Percentiles rank a stretch among this genome's conserved stretches.
phyloP scores from a whole-genome alignment of 148 eudicot species.

The Cornus kousa region DNA sequence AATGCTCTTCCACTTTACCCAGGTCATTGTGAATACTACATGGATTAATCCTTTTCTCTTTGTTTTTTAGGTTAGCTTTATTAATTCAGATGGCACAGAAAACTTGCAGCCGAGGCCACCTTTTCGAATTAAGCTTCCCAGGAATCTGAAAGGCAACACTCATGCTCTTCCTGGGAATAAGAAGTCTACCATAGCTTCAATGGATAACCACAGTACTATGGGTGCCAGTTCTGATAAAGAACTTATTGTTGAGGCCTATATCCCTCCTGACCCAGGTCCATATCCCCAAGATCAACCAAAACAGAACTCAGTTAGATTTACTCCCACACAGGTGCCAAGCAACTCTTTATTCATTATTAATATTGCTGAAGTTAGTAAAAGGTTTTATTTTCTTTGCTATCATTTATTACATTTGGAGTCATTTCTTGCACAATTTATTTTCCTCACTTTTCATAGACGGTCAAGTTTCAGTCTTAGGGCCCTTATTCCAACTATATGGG shows the following conservation, averaged over 20 bases:
- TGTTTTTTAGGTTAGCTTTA: conserved; percentile 58
- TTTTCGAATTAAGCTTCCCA: conserved; percentile 72
- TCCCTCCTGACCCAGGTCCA: conserved; percentile 98
- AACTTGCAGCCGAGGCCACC: conserved; percentile 68
- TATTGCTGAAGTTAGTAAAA: neutral
- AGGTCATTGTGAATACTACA: too few species aligned
- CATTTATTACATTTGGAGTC: neutral
- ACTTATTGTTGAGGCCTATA: conserved; percentile 83
- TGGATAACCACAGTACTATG: conserved; percentile 19
- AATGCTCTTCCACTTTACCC: conserved; percentile 98
- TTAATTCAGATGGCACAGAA: conserved; percentile 72
- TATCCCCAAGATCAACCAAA: conserved; percentile 98
- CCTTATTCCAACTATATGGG: too few species aligned
- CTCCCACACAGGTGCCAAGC: conserved; percentile 75
- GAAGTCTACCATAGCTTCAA: conserved; percentile 31
- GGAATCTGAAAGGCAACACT: conserved; percentile 52
- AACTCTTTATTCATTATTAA: neutral
- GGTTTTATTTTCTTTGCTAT: conserved; percentile 1
- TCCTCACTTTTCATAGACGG: neutral
- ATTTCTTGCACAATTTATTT: neutral
- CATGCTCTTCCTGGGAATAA: conserved; percentile 64
- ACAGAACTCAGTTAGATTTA: conserved; percentile 89
- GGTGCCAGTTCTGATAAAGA: conserved; percentile 41
- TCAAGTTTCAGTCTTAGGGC: neutral
- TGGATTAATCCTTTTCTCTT: neutral